Conservation (phyloP, 2,329 filamentous ascomycete species). For the Ceratocystis papillata region DNA sequence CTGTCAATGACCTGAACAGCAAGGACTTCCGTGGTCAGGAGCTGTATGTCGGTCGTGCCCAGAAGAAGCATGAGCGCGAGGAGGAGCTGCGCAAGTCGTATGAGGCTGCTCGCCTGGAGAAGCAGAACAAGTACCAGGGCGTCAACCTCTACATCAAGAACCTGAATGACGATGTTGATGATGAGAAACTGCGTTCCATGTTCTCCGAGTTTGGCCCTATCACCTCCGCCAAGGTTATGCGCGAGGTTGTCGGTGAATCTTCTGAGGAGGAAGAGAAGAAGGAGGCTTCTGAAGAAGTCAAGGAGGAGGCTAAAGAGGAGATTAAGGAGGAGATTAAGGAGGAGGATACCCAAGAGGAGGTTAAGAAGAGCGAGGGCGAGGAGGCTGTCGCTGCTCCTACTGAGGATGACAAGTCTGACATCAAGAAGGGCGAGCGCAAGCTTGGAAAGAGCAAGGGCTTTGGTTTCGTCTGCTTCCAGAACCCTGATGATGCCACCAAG, state of each 20-base stretch:
- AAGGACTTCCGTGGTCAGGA: conserved; percentile 90
- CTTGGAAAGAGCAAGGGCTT: conserved; percentile 99
- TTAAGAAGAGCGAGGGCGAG: conserved; percentile 42
- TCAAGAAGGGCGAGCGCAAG: conserved; percentile 50
- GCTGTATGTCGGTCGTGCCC: conserved; percentile 92
- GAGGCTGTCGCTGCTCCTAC: conserved; percentile 45
- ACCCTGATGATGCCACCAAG: conserved; percentile 97
- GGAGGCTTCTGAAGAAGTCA: conserved; percentile 40
- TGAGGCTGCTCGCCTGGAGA: conserved; percentile 93
- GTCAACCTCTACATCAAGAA: conserved; percentile 99
- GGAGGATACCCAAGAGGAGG: conserved; percentile 39
- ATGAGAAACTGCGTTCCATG: conserved; percentile 91
- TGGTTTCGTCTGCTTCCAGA: conserved; percentile 99
- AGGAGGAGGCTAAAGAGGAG: conserved; percentile 42
- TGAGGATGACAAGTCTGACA: conserved; percentile 36
- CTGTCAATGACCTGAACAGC: conserved; percentile 85
- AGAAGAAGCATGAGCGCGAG: conserved; percentile 99
- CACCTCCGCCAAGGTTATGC: conserved; percentile 99
- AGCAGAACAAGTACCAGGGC: conserved; percentile 97
- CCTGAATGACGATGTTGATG: conserved; percentile 89
- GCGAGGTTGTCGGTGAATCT: conserved; percentile 55
- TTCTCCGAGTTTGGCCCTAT: conserved; percentile 88
- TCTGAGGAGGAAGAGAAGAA: conserved; percentile 45
- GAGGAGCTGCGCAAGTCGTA: conserved; percentile 99
- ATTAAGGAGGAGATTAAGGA: conserved; percentile 39